Conservation (phyloP, 139 green algal genomes). For the Closterium sp. region DNA sequence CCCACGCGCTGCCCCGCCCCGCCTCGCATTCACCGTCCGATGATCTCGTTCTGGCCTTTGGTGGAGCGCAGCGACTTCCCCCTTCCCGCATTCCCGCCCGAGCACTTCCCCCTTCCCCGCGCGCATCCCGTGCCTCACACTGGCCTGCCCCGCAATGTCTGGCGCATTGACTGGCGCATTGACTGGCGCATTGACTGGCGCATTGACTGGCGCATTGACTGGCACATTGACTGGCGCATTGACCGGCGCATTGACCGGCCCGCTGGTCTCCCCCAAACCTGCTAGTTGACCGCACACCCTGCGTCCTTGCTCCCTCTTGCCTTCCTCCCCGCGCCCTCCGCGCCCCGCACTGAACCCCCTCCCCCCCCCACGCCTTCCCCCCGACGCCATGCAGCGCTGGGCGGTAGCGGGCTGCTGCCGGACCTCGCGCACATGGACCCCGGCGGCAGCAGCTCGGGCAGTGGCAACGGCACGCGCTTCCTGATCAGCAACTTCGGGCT, state of each 20-base stretch:
- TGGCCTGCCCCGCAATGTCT: slow-evolving; percentile 17
- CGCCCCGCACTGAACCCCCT: neutral
- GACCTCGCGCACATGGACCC: too few relatives aligned
- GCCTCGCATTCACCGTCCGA: slow-evolving; percentile 18
- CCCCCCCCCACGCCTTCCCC: too few relatives aligned
- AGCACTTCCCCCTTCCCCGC: neutral
- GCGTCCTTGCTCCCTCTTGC: neutral
- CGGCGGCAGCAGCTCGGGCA: neutral
- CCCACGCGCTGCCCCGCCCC: neutral
- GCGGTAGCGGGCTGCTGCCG: too few relatives aligned
- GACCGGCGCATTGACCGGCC: neutral
- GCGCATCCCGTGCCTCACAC: slow-evolving; percentile 10
- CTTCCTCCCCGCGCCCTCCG: neutral
- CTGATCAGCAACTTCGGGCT: neutral
- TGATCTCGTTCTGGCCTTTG: neutral
- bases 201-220: neutral
- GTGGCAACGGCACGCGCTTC: neutral
- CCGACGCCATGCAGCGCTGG: neutral
- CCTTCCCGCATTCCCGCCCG: neutral
- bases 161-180: neutral
- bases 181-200: neutral
- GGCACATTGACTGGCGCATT: neutral
- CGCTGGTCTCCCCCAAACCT: too few relatives aligned
- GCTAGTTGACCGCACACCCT: neutral
- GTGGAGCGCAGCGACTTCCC: neutral